phyloP scores from a whole-genome alignment of 2,329 filamentous ascomycete species.

The Thelonectria rubi region DNA sequence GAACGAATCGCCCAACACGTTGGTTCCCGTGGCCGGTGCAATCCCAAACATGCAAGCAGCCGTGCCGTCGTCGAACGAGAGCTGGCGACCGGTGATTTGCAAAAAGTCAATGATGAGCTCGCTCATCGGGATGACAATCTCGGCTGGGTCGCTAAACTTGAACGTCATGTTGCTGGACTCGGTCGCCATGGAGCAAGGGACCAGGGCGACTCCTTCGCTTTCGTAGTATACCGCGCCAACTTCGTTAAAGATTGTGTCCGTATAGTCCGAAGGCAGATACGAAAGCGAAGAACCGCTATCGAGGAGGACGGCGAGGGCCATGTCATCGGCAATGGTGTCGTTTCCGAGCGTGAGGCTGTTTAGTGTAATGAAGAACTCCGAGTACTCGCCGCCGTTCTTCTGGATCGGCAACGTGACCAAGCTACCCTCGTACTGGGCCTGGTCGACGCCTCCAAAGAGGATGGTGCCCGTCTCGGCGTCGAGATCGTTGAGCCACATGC shows the following conservation, averaged over 20 bases:
- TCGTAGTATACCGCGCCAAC: constrained; percentile 68
- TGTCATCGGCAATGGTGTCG: constrained; percentile 53
- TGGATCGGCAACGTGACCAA: constrained; percentile 75
- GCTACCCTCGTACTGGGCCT: constrained; percentile 67
- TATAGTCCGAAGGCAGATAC: constrained; percentile 69
- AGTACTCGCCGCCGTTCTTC: constrained; percentile 58
- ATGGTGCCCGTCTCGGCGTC: constrained; percentile 72
- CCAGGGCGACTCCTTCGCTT: constrained; percentile 64
- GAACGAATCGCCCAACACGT: constrained; percentile 78
- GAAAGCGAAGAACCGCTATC: constrained; percentile 76
- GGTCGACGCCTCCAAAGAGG: constrained; percentile 80
- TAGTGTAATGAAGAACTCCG: constrained; percentile 75
- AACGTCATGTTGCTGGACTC: constrained; percentile 58
- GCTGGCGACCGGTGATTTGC: constrained; percentile 56
- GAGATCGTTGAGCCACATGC: constrained; percentile 79
- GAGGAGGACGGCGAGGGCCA: constrained; percentile 71
- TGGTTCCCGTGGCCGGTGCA: constrained; percentile 62
- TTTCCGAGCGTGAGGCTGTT: constrained; percentile 63
- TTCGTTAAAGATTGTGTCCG: constrained; percentile 62
- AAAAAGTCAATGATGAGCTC: constrained; percentile 67
- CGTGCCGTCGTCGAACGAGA: constrained; percentile 62
- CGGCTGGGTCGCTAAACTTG: constrained; percentile 58
- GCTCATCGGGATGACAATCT: constrained; percentile 64
- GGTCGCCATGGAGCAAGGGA: constrained; percentile 64
- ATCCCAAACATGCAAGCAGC: constrained; percentile 74